Evolutionary conservation across 2,329 filamentous ascomycete species (phyloP).

Genomic region (Colletotrichum tabaci): DNA sequence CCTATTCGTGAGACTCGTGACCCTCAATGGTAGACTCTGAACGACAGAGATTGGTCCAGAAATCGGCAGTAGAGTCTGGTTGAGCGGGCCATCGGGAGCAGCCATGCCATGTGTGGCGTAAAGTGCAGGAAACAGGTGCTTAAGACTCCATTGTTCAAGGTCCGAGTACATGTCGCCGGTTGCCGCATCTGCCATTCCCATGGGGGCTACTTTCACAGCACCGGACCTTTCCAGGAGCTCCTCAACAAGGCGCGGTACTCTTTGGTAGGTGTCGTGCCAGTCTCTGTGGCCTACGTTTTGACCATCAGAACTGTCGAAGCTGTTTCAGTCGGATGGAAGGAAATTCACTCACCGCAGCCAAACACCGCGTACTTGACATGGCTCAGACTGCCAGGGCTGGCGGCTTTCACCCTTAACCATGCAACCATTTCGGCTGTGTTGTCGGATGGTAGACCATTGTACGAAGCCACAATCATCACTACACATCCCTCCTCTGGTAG

Average conservation of each 20-base stretch:
- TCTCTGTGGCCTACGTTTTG: background rate
- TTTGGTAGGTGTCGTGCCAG: slow-evolving; percentile 4
- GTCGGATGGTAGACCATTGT: slow-evolving; percentile 81
- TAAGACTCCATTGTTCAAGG: background rate
- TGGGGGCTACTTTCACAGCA: background rate
- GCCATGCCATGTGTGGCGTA: background rate
- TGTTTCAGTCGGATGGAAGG: background rate
- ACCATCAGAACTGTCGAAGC: too few species aligned
- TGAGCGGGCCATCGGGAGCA: background rate
- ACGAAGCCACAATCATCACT: slow-evolving; percentile 78
- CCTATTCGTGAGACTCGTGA: background rate
- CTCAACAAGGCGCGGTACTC: background rate
- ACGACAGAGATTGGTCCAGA: background rate
- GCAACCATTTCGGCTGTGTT: slow-evolving; percentile 78
- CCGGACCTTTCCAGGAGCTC: background rate
- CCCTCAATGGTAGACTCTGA: too few species aligned
- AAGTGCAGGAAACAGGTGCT: background rate
- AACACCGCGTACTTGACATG: slow-evolving; percentile 77
- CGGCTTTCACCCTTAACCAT: slow-evolving; percentile 70
- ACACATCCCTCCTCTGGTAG: slow-evolving; percentile 74
- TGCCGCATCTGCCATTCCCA: background rate
- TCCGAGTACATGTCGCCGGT: background rate
- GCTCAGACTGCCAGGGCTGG: slow-evolving; percentile 62
- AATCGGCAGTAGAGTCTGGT: background rate
- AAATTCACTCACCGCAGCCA: slow-evolving; percentile 58